Evolutionary conservation across 1,284 basidiomycete species (phyloP), one percentile per base, ranked within the genome.

Genomic region (Marasmius sp.): DNA sequence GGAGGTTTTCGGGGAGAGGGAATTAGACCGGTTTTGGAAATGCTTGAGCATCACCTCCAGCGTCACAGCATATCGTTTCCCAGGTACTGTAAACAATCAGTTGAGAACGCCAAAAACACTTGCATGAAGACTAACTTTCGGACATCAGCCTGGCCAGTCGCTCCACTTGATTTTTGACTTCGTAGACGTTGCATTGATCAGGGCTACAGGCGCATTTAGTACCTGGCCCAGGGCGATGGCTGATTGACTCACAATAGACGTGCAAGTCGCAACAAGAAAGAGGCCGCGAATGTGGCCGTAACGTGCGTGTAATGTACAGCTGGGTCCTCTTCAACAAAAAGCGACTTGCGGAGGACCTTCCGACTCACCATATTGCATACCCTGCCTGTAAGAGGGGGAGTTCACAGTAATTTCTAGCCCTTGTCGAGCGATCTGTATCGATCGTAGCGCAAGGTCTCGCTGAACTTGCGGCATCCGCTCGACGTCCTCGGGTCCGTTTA

Each of bases 271-370:
- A 97, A 82, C 61, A 97, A 78, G 74, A 97, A 92, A 4, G 93
- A 93, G 14, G 93, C 94, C 20, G 92, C 87, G 75, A 97, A 97
- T 0, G 94, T 95, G 2, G 95, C 95, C 43, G 93, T 94, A 52
- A 92, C 93, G 72, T 97, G 93, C 8, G 93, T 92, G 70, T 94
- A 94, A 70, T 92, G 89, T 41, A 94, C 92, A 38, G 91, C 94
- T 92, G 69, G 64, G 61, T 70, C 16, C 63, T 43, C 61, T 18
- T 59, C 18, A 58, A 66, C 41, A 38, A 64, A 52, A 54, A 64
- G 62, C 39, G 45, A 47, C 58, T 10, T 58, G 48, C 51, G 39
- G 33, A 47, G 56, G 45, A 56, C 45, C 47, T 41, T 47, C 16
- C 50, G 55, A 74, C 83, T 58, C 70, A 89, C 90, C 91, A 70